Conservation (phyloP, 805 yeast genomes). For the Torulaspora maleeae region DNA sequence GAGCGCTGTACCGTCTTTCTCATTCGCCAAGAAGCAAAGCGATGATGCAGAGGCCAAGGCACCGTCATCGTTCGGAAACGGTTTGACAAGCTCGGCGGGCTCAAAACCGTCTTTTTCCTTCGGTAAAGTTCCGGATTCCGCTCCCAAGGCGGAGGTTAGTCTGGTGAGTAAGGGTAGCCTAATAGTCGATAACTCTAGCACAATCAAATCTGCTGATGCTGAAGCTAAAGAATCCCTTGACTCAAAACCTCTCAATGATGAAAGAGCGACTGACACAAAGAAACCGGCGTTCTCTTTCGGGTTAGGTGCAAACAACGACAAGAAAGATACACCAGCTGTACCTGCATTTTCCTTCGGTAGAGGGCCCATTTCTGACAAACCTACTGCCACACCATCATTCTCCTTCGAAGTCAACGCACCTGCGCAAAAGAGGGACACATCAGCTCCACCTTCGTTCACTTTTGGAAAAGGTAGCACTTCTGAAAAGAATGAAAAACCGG, state of each 20-base stretch:
- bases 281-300: not conserved
- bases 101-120: not conserved
- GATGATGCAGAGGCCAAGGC: not conserved
- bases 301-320: no score
- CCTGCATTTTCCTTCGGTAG: not conserved
- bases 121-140: not conserved
- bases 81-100: not conserved
- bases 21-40: constrained; percentile 9
- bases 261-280: not conserved
- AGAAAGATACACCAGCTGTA: no score
- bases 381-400: constrained; percentile 8
- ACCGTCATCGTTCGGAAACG: not conserved
- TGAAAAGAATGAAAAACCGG: not conserved
- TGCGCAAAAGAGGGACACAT: not conserved
- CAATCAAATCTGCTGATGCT: not conserved
- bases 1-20: constrained; percentile 9
- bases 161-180: not conserved
- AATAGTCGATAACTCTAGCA: not conserved
- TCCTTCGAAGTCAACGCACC: constrained; percentile 7
- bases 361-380: not conserved
- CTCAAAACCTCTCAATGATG: not conserved
- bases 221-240: not conserved
- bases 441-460: not conserved
- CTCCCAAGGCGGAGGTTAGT: not conserved
- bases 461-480: not conserved